Percentiles rank a stretch among this genome's conserved stretches.
phyloP scores from a whole-genome alignment of 257 asterid genomes.

The Salvia miltiorrhiza region DNA sequence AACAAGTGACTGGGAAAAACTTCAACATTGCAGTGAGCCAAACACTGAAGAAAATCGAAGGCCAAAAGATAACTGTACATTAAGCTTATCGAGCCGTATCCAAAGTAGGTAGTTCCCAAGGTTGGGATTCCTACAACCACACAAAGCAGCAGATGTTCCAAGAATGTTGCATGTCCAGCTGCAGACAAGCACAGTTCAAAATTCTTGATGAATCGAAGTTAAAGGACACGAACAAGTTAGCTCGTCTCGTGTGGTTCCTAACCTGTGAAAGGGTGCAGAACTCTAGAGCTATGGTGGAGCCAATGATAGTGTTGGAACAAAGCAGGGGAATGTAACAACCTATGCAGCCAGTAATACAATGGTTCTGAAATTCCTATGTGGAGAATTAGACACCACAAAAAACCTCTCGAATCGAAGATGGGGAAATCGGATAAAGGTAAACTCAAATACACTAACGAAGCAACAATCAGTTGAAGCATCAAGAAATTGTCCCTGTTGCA shows the following conservation, averaged over 20 bases:
- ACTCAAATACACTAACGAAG: constrained; percentile 50
- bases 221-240: not conserved
- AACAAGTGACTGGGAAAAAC: constrained; percentile 52
- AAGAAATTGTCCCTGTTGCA: constrained; percentile 81
- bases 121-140: constrained; percentile 63
- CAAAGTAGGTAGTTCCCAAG: constrained; percentile 58
- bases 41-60: constrained; percentile 81
- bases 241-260: not conserved
- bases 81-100: constrained; percentile 68
- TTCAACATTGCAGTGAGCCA: constrained; percentile 82
- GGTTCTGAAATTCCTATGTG: constrained; percentile 86
- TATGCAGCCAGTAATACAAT: constrained; percentile 77
- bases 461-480: constrained; percentile 63
- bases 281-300: constrained; percentile 83
- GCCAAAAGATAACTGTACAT: constrained; percentile 58
- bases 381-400: constrained; percentile 54
- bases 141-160: constrained; percentile 76
- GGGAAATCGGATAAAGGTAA: constrained; percentile 62
- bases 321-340: constrained; percentile 56
- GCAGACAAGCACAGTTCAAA: constrained; percentile 26
- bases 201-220: not conserved
- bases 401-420: constrained; percentile 61
- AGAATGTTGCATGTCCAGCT: constrained; percentile 80
- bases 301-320: constrained; percentile 68
- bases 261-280: constrained; percentile 84